These are phyloP conservation scores for Botrytis galanthina DNA, from an alignment of 2,329 filamentous ascomycete genomes.

Conservation along the genomic window DNA sequence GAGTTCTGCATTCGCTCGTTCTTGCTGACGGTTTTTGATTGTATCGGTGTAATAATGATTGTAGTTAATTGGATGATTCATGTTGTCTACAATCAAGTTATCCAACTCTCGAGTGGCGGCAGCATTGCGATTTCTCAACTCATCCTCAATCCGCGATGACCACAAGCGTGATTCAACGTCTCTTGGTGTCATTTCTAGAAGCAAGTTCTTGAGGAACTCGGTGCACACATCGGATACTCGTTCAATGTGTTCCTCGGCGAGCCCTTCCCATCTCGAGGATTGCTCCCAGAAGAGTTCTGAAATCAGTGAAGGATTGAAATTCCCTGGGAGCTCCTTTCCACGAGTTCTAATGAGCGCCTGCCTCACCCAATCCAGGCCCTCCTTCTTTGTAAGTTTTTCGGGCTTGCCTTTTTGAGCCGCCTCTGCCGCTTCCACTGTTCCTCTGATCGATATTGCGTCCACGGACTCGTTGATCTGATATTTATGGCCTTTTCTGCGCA, in stretches of 20 bases:
- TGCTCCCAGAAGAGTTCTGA: slow-evolving; percentile 44
- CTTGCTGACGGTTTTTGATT: slow-evolving; percentile 29
- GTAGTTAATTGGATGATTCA: slow-evolving; percentile 39
- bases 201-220: slow-evolving; percentile 3
- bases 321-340: slow-evolving; percentile 42
- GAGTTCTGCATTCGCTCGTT: slow-evolving; percentile 19
- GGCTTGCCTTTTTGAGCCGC: slow-evolving; percentile 25
- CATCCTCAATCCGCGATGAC: slow-evolving; percentile 6
- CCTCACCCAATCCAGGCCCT: slow-evolving; percentile 32
- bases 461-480: slow-evolving; percentile 31
- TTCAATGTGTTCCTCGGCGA: slow-evolving; percentile 34
- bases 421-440: not conserved
- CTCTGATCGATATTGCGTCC: slow-evolving; percentile 6
- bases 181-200: slow-evolving; percentile 14
- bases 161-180: slow-evolving; percentile 18
- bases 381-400: slow-evolving; percentile 26
- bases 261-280: slow-evolving; percentile 38
- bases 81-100: slow-evolving; percentile 32
- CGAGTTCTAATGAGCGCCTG: slow-evolving; percentile 28
- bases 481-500: slow-evolving; percentile 36
- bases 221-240: slow-evolving; percentile 26
- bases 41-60: slow-evolving; percentile 41
- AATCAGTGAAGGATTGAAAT: slow-evolving; percentile 42
- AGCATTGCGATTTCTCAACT: not conserved
- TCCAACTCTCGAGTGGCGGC: not conserved